Evolutionary conservation across 2,329 filamentous ascomycete genomes (phyloP).

Genomic region (Cyclaneusma minus): DNA sequence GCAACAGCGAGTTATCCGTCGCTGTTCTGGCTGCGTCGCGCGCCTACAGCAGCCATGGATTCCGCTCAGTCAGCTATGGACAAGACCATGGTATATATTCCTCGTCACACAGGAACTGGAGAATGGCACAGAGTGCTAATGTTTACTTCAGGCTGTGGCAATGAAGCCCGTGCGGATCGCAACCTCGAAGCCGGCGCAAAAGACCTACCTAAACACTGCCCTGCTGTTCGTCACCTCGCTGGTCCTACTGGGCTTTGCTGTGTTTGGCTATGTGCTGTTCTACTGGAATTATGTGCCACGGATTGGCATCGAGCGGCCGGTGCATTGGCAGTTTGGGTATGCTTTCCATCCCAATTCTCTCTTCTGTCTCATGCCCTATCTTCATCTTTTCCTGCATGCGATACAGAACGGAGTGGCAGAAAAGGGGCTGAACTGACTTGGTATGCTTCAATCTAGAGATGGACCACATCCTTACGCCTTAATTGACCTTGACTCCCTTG

Average conservation of each 20-base stretch:
- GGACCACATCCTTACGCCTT: conserved; percentile 19
- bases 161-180: conserved; percentile 36
- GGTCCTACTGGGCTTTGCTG: conserved; percentile 39
- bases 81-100: too few relatives aligned
- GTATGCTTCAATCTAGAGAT: conserved; percentile 15
- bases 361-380: not conserved
- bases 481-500: conserved; percentile 26
- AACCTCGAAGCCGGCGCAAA: conserved; percentile 44
- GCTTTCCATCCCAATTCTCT: conserved; percentile 4
- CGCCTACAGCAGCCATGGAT: too few relatives aligned
- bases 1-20: too few relatives aligned
- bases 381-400: conserved; percentile 4
- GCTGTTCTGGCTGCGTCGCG: too few relatives aligned
- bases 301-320: conserved; percentile 41
- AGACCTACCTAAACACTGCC: conserved; percentile 43
- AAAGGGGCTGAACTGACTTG: too few relatives aligned
- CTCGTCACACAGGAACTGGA: too few relatives aligned
- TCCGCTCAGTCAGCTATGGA: too few relatives aligned
- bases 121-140: too few relatives aligned
- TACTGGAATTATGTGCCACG: conserved; percentile 55
- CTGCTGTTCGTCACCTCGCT: conserved; percentile 27
- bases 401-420: not conserved
- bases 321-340: conserved; percentile 52
- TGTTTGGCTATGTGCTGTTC: conserved; percentile 48
- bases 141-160: conserved; percentile 28